A percentile compares a stretch with the other conserved stretches of the same genome.
These are phyloP conservation scores for Jatropha podagrica DNA, from an alignment of 441 rosid species.

Conservation along the genomic window DNA sequence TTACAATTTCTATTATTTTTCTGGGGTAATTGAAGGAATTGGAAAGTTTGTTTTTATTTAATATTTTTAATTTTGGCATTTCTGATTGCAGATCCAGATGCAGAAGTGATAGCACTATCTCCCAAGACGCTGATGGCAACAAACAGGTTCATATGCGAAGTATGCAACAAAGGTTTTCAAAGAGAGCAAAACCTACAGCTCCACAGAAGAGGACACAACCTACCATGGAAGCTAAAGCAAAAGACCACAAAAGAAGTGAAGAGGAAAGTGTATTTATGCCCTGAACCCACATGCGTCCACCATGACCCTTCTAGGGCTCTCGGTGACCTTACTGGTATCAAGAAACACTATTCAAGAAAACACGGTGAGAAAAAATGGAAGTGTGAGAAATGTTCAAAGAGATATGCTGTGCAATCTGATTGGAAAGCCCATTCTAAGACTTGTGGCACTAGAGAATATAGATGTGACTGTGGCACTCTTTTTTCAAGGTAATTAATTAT, in stretches of 20 bases:
- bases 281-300: conserved; percentile 94
- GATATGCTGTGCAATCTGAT: no score
- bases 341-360: conserved; percentile 84
- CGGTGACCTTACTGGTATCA: conserved; percentile 96
- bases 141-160: conserved; percentile 92
- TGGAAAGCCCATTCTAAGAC: no score
- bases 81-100: conserved; percentile 71
- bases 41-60: neutral
- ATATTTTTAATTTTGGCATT: conserved; percentile 17
- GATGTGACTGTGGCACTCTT: conserved; percentile 93
- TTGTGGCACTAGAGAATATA: conserved; percentile 54
- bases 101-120: conserved; percentile 89
- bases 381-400: conserved; percentile 30
- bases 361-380: conserved; percentile 97
- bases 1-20: neutral
- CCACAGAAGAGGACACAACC: conserved; percentile 93
- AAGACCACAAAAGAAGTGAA: conserved; percentile 73
- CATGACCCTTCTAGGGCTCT: conserved; percentile 95
- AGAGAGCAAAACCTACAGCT: conserved; percentile 95
- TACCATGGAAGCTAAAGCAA: conserved; percentile 94
- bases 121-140: conserved; percentile 96
- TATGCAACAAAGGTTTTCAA: conserved; percentile 95
- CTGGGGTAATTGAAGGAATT: neutral
- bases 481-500: conserved; percentile 67
- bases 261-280: conserved; percentile 92